Base-by-base conservation (phyloP, 192 early-diverging fungal species). In the Podila clonocystis region DNA sequence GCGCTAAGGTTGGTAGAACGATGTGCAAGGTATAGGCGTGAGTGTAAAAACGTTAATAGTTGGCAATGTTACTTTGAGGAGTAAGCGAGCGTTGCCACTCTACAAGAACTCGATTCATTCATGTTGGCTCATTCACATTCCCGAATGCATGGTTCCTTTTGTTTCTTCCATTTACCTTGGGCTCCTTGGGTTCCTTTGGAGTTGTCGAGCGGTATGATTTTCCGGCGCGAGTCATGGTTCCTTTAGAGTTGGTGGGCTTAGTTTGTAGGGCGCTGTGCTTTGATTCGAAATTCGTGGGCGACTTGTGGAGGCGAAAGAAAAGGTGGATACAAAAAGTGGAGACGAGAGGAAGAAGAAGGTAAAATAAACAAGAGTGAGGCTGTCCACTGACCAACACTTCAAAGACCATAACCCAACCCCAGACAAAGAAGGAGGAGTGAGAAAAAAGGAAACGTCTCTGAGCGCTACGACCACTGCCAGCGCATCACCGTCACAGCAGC, bases 181-280 rank as follows among this genome's bases (percentile, higher is more conserved):
- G 15, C 36, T 72, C 70, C 50, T 52, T 72, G 5, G 62, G 50
- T 22, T 72, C 70, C 50, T 58, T 72, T 20, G 62, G 50, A 30
- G 62, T 45, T n/a, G 62, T 38, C 20, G 70, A 52, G 17, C 70
- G 60, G 26, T 52, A 70, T 9, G 68, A 70, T 33, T 59, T 70
- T 62, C 58, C 55, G 9, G 68, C 36, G 13, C 68, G 58, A 22
- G 68, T 62, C 68, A 70, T 29, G 28, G 57, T 20, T 70, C 50
- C 36, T 8, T 34, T 38, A 9, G 36, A n/a, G 20, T 59, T 22
- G 31, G 26, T 17, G 41, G 41, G 0, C 41, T 1, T 45, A 15
- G 41, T 45, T 38, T 6, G 36, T 38, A 8, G 36, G 36, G 7
- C 7, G 7, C 38, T 22, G 20, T n/a, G n/a, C n/a, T n/a, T n/a